These are phyloP conservation scores for Podospora fimiseda DNA, from an alignment of 495 filamentous ascomycete genomes.

Conservation along the genomic window DNA sequence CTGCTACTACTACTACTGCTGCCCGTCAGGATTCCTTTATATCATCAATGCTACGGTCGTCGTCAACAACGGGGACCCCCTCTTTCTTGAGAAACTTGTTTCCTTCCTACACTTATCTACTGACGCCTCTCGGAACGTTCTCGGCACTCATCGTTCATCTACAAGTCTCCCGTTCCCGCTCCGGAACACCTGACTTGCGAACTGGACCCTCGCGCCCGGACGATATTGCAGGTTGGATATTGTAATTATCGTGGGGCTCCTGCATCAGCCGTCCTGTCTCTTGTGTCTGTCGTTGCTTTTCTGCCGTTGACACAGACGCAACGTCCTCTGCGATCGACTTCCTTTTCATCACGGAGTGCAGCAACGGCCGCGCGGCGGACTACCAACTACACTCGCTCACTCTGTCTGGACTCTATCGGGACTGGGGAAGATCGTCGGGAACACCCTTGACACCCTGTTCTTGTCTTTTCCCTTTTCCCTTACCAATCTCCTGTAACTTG, in stretches of 20 bases:
- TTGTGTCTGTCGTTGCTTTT: background rate
- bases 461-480: background rate
- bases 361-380: background rate
- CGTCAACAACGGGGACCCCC: background rate
- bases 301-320: constrained; percentile 1
- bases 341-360: background rate
- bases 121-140: background rate
- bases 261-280: constrained; percentile 9
- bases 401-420: too few relatives aligned
- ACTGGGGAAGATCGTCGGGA: constrained; percentile 2
- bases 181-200: constrained; percentile 7
- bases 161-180: background rate
- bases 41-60: constrained; percentile 7
- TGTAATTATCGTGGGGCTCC: constrained; percentile 9
- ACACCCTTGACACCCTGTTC: background rate
- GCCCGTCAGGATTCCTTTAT: background rate
- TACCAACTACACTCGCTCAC: too few relatives aligned
- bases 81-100: background rate
- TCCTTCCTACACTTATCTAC: background rate
- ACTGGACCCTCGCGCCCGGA: constrained; percentile 2
- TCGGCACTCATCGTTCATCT: background rate
- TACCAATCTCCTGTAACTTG: background rate
- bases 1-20: too few relatives aligned
- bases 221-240: constrained; percentile 9
- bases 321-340: background rate